Base-by-base conservation (phyloP, 164 flowering plant genomes). In the Stephania japonica region DNA sequence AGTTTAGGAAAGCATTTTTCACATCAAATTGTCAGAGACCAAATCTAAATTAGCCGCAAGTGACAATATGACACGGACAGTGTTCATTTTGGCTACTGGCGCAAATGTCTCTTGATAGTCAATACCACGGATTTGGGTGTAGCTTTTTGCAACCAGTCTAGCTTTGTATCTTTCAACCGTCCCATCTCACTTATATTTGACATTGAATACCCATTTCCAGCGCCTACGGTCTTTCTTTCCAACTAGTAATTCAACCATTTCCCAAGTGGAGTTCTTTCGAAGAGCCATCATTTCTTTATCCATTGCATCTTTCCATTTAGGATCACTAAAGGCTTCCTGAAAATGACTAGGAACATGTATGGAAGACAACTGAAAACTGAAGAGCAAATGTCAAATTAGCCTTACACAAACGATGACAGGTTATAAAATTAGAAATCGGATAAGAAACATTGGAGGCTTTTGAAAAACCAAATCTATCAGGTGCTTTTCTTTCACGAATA, bases 281-380 rank as follows among this genome's bases (percentile, higher is more conserved):
- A 71, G n/a, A 9, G 67, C 49, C 18, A 38, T 18, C 14, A 61
- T 7, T 62, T 71, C 66, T 61, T 71, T 67, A 1, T 71, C 24
- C 6, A 27, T 65, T 6, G 12, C 27, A 8, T 43, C 0, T 5
- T 24, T 18, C 69, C 70, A 73, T 4, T 44, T 38, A 56, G 16
- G 67, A n/a, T 71, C 67, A 1, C 3, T 1, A n/a, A 38, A 27
- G 0, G 67, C 72, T 14, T 70, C 42, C 63, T 70, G 19, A 24
- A 70, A 32, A 26, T 11, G 49, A 70, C 62, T 70, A 1, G 72
- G 72, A 50, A 70, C 50, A 70, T 4, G 27, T n/a, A n/a, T n/a
- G n/a, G n/a, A n/a, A n/a, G n/a, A n/a, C n/a, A n/a, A n/a, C n/a
- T n/a, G n/a, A n/a, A n/a, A n/a, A n/a, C n/a, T n/a, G n/a, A n/a